Evolutionary conservation across 2,329 filamentous ascomycete genomes (phyloP).

Genomic region (Aspergillus fischeri): DNA sequence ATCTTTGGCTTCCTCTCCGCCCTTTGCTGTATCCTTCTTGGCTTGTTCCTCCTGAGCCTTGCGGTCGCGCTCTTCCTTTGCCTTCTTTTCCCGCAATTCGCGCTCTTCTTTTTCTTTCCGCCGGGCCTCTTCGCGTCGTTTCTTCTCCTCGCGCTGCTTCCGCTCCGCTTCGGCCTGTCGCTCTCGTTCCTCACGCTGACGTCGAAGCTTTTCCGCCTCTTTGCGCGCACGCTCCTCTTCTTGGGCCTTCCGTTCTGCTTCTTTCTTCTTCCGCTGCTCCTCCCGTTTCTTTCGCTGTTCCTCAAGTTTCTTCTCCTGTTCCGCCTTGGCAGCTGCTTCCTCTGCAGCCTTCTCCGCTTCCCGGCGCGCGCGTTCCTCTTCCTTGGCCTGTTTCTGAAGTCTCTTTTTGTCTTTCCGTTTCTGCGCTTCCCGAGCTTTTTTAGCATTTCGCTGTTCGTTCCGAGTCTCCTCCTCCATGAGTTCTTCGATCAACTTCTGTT

Average conservation of each 20-base stretch:
- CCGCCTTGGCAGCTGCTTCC: conserved; percentile 69
- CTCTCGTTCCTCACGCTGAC: conserved; percentile 78
- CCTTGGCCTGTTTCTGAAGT: conserved; percentile 78
- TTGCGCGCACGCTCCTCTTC: conserved; percentile 83
- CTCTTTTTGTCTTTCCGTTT: conserved; percentile 93
- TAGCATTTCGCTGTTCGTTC: conserved; percentile 76
- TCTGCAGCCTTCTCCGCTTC: conserved; percentile 88
- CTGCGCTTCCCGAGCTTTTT: conserved; percentile 89
- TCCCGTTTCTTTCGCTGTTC: conserved; percentile 79
- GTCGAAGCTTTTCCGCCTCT: conserved; percentile 77
- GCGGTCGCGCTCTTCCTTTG: conserved; percentile 60
- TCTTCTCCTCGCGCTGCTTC: conserved; percentile 80
- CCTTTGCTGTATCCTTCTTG: conserved; percentile 51
- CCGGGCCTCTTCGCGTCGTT: conserved; percentile 64
- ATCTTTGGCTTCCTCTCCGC: conserved; percentile 44
- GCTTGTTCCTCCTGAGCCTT: conserved; percentile 42
- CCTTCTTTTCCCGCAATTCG: conserved; percentile 61
- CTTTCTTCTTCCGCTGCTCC: conserved; percentile 86
- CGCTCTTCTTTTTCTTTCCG: conserved; percentile 69
- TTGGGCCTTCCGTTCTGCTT: conserved; percentile 82
- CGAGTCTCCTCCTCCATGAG: conserved; percentile 77
- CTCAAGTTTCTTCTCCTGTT: conserved; percentile 73
- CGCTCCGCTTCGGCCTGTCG: conserved; percentile 80
- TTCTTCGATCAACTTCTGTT: conserved; percentile 85
- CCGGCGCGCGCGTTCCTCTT: conserved; percentile 84